Evolutionary conservation across 345 rosid genomes (phyloP), one percentile per base, ranked within the genome.

Genomic region (Boechera stricta): DNA sequence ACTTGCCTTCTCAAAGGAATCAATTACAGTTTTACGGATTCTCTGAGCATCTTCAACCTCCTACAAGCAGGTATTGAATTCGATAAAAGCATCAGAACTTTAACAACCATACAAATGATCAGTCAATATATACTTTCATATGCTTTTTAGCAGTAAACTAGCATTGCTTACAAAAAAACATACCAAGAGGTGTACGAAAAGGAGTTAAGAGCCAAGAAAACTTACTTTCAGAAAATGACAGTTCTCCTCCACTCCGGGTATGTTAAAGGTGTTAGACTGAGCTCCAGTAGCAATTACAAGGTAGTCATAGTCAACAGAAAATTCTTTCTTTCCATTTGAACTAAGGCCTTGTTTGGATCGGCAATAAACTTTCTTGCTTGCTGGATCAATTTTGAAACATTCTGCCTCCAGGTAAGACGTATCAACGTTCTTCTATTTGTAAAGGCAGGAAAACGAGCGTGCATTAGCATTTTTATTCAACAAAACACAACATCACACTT

Each of bases 41-140:
- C 80, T 76, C 75, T 96, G 98, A 33, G 99, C 98, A 82, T 95
- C 99, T 82, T 95, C 99, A 70, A 95, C 91, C 81, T 95, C 99
- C 99, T 95, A 84, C 75, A 79, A 35, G 4, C 64, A 63, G 51
- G 69, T 16, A 79, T 59, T 47, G 26, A 15, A 66, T 52, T 4
- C 49, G 11, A 71, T 64, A 28, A 21, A 72, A 35, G 51, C 42
- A 60, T 64, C 45, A 60, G 18, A 32, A 38, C 7, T 6, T 31
- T 12, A 5, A 12, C 70, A 29, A 10, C 38, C 36, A 44, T 5
- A 58, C 13, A 60, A 51, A 61, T 48, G 55, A 72, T 15, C 32
- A 78, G 41, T 38, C 13, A 31, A 29, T 47, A 57, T 48, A 48
- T 1, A 18, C 24, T 56, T 66, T 63, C 47, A 8, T 35, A 18